A percentile compares a stretch with the other conserved stretches of the same genome.
These are phyloP conservation scores for Orbilia javanica DNA, from an alignment of 2,329 filamentous ascomycete species.

Conservation along the genomic window DNA sequence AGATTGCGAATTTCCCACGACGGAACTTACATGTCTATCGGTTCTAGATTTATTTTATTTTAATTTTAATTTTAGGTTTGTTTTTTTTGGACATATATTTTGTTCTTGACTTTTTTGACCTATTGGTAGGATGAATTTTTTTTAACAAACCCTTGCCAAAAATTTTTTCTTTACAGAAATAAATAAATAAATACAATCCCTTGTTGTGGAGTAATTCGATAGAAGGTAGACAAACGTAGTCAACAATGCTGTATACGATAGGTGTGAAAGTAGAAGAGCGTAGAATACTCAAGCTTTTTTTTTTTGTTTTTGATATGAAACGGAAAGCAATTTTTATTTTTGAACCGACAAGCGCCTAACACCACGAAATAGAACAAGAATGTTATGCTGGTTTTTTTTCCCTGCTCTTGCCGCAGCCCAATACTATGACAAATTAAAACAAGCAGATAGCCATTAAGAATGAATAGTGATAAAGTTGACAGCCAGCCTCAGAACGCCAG, in stretches of 20 bases:
- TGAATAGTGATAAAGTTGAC: slow-evolving; percentile 17
- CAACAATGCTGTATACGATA: not conserved
- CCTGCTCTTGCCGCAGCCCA: slow-evolving; percentile 26
- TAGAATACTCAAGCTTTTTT: not conserved
- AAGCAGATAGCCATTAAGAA: slow-evolving; percentile 1
- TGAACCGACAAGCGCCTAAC: slow-evolving; percentile 28
- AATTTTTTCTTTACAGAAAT: no score
- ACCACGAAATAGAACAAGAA: slow-evolving; percentile 33
- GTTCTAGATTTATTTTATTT: no score
- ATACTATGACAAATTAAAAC: slow-evolving; percentile 11
- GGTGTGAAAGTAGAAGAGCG: not conserved
- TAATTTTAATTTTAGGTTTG: no score
- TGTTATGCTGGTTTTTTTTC: slow-evolving; percentile 6
- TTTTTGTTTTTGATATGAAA: not conserved
- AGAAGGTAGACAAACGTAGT: not conserved
- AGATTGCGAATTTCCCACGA: slow-evolving; percentile 2
- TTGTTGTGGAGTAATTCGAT: not conserved
- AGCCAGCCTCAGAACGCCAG: slow-evolving; percentile 43
- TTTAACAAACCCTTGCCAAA: not conserved
- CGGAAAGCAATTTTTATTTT: not conserved
- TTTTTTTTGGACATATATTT: no score
- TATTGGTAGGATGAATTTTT: no score
- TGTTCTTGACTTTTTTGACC: no score
- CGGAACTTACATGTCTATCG: slow-evolving; percentile 6
- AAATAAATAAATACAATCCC: no score